phyloP scores from a whole-genome alignment of 441 rosid species.

The Adansonia gregorii region DNA sequence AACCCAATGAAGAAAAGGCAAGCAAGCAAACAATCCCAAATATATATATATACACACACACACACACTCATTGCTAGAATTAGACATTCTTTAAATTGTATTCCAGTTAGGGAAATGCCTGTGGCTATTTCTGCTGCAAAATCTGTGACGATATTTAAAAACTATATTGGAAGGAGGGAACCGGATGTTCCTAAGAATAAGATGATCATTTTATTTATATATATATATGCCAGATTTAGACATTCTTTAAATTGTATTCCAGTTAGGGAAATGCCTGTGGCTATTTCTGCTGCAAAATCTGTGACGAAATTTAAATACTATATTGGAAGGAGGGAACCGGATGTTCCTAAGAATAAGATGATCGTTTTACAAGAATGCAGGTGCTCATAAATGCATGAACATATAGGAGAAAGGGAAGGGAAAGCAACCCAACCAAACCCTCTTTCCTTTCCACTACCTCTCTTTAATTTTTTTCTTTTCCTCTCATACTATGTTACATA shows the following conservation, averaged over 20 bases:
- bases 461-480: not conserved
- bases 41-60: too few species aligned
- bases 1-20: too few species aligned
- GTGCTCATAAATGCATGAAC: slow-evolving; percentile 7
- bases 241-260: slow-evolving; percentile 29
- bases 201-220: not conserved
- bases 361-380: not conserved
- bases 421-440: not conserved
- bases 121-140: slow-evolving; percentile 3
- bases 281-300: slow-evolving; percentile 1
- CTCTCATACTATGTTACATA: slow-evolving; percentile 25
- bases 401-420: not conserved
- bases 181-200: not conserved
- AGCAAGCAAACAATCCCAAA: too few species aligned
- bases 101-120: slow-evolving; percentile 3
- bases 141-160: slow-evolving; percentile 13
- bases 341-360: not conserved
- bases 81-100: slow-evolving; percentile 28
- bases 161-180: not conserved
- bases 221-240: not conserved
- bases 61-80: not conserved
- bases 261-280: not conserved
- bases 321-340: not conserved
- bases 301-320: slow-evolving; percentile 14
- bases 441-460: not conserved